Evolutionary conservation across 495 filamentous ascomycete genomes (phyloP).

Genomic region (Annulohypoxylon bovei): DNA sequence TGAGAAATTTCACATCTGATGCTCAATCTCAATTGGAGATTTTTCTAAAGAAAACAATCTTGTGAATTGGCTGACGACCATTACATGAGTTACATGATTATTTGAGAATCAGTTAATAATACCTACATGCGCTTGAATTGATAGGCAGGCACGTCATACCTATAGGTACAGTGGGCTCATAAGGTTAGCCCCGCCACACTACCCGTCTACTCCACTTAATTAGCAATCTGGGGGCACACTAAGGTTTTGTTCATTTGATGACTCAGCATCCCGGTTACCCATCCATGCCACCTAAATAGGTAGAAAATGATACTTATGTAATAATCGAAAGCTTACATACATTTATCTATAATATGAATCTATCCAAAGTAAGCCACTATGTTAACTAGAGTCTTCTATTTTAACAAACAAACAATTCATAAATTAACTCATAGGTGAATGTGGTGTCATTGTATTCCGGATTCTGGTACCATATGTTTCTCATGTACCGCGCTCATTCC

Average conservation of each 20-base stretch:
- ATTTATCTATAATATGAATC: background rate
- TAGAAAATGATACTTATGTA: background rate
- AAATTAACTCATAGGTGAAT: background rate
- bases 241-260: background rate
- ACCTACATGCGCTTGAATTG: background rate
- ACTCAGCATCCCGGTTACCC: background rate
- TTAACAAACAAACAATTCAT: background rate
- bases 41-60: background rate
- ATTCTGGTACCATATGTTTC: background rate
- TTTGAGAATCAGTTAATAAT: background rate
- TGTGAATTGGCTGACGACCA: conserved; percentile 15
- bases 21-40: conserved; percentile 18
- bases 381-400: too few species aligned
- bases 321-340: background rate
- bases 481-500: background rate
- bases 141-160: conserved; percentile 31
- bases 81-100: background rate
- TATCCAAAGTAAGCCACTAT: background rate
- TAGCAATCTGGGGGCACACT: background rate
- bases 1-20: background rate
- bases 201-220: background rate
- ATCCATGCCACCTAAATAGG: too few species aligned
- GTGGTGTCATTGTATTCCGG: background rate
- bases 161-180: conserved; percentile 29
- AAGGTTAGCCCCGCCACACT: conserved; percentile 8